Evolutionary conservation across 2,329 filamentous ascomycete genomes (phyloP).

Genomic region (Coniochaeta sp.): DNA sequence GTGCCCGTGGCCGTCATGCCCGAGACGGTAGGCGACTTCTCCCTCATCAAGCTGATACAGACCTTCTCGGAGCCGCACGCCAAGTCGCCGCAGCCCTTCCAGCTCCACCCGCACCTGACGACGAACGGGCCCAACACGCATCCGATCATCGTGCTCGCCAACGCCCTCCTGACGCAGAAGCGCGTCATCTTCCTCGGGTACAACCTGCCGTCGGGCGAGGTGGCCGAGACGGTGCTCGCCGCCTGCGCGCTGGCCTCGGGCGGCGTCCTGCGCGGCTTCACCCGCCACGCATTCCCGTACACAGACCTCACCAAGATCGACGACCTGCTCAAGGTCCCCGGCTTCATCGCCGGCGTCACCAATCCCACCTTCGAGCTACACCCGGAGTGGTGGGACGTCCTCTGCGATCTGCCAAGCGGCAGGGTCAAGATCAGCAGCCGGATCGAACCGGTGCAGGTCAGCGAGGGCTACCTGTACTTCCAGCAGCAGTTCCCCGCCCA

Average conservation of each 20-base stretch:
- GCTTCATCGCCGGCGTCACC: slow-evolving; percentile 95
- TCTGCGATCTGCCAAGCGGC: slow-evolving; percentile 88
- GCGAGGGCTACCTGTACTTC: slow-evolving; percentile 82
- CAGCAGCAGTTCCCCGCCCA: slow-evolving; percentile 66
- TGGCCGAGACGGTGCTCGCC: slow-evolving; percentile 96
- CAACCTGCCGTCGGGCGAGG: slow-evolving; percentile 89
- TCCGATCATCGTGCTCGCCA: slow-evolving; percentile 89
- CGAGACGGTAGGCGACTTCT: slow-evolving; percentile 96
- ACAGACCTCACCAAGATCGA: slow-evolving; percentile 98
- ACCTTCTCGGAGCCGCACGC: slow-evolving; percentile 80
- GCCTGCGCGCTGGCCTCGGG: slow-evolving; percentile 91
- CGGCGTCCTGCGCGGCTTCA: slow-evolving; percentile 87
- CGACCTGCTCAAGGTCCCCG: slow-evolving; percentile 88
- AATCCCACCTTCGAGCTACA: slow-evolving; percentile 95
- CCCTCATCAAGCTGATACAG: slow-evolving; percentile 92
- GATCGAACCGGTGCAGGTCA: slow-evolving; percentile 73
- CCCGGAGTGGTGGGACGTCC: slow-evolving; percentile 95
- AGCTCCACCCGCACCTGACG: slow-evolving; percentile 83
- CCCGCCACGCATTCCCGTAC: slow-evolving; percentile 93
- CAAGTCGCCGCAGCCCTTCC: slow-evolving; percentile 77
- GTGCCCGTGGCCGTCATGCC: slow-evolving; percentile 89
- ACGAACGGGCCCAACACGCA: slow-evolving; percentile 87
- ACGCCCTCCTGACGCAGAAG: slow-evolving; percentile 93
- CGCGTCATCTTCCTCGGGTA: slow-evolving; percentile 92
- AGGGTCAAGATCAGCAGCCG: slow-evolving; percentile 90